Evolutionary conservation across 2,329 filamentous ascomycete genomes (phyloP).

Genomic region (Colletotrichum melonis): DNA sequence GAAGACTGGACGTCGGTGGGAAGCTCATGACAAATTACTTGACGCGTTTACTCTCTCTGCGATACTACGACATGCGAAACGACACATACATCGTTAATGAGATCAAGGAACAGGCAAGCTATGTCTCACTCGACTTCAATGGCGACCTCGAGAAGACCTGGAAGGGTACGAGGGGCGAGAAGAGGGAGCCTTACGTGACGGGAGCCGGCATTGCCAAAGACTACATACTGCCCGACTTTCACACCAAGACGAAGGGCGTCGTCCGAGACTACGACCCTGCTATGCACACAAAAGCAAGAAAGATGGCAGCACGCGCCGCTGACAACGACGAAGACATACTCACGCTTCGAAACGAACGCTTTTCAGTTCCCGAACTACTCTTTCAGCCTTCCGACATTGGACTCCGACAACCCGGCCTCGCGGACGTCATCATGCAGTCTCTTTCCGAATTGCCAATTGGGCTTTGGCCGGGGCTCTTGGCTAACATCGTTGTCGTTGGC

Average conservation of each 20-base stretch:
- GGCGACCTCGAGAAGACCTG: constrained; percentile 84
- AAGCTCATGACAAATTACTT: constrained; percentile 95
- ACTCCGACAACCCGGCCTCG: constrained; percentile 83
- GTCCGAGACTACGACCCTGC: constrained; percentile 82
- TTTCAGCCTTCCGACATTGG: constrained; percentile 90
- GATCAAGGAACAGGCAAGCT: constrained; percentile 92
- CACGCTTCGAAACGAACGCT: constrained; percentile 91
- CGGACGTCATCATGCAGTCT: constrained; percentile 85
- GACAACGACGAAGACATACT: constrained; percentile 79
- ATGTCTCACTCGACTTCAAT: constrained; percentile 81
- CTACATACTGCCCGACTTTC: constrained; percentile 89
- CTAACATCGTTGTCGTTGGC: constrained; percentile 90
- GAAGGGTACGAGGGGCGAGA: constrained; percentile 77
- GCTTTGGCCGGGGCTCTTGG: constrained; percentile 83
- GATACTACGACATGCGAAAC: constrained; percentile 95
- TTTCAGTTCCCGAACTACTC: constrained; percentile 87
- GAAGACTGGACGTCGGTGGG: constrained; percentile 89
- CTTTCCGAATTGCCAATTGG: constrained; percentile 81
- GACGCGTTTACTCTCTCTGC: constrained; percentile 87
- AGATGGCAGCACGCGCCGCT: constrained; percentile 50
- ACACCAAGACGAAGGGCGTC: constrained; percentile 70
- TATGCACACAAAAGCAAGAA: constrained; percentile 63
- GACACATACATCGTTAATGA: constrained; percentile 95
- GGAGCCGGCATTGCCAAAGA: constrained; percentile 80
- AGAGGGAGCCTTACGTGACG: constrained; percentile 59